Percentiles rank a stretch among this genome's conserved stretches.
Evolutionary conservation across 2,329 filamentous ascomycete species (phyloP).

Genomic region (Chaetomium strumarium): DNA sequence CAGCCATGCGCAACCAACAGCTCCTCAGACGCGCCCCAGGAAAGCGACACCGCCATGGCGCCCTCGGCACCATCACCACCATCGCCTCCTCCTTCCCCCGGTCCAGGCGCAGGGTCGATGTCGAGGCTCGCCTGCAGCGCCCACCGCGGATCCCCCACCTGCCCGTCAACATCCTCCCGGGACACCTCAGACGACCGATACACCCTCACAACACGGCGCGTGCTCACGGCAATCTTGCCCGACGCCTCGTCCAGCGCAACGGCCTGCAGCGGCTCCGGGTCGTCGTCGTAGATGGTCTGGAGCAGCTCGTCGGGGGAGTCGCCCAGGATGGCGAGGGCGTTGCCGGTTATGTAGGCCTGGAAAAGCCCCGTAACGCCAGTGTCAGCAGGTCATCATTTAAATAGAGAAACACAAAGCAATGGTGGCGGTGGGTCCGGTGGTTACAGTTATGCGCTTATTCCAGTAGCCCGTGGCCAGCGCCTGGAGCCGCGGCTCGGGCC

Average conservation of each 20-base stretch:
- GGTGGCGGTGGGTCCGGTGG: not conserved
- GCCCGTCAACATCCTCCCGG: slow-evolving; percentile 55
- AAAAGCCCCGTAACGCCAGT: not conserved
- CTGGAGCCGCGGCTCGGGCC: slow-evolving; percentile 43
- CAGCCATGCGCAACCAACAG: slow-evolving; percentile 68
- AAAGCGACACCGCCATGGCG: slow-evolving; percentile 49
- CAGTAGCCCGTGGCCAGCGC: slow-evolving; percentile 43
- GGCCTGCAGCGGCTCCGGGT: slow-evolving; percentile 60
- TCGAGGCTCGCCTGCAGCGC: slow-evolving; percentile 57
- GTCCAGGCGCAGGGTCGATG: slow-evolving; percentile 28
- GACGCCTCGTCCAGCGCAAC: slow-evolving; percentile 75
- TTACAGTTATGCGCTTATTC: slow-evolving; percentile 33
- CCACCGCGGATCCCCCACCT: slow-evolving; percentile 41
- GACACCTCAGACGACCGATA: slow-evolving; percentile 63
- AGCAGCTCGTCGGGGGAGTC: slow-evolving; percentile 57
- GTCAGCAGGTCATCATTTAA: not conserved
- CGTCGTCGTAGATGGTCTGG: slow-evolving; percentile 87
- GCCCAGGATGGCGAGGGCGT: slow-evolving; percentile 76
- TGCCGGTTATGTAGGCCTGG: slow-evolving; percentile 84
- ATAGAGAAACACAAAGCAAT: not conserved
- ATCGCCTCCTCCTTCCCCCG: slow-evolving; percentile 16
- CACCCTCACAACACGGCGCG: slow-evolving; percentile 60
- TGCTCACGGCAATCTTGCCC: slow-evolving; percentile 79
- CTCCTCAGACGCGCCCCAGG: slow-evolving; percentile 84
- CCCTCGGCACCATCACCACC: slow-evolving; percentile 33